Evolutionary conservation across 257 asterid species (phyloP), one percentile per base, ranked within the genome.

Genomic region (Capsicum baccatum): DNA sequence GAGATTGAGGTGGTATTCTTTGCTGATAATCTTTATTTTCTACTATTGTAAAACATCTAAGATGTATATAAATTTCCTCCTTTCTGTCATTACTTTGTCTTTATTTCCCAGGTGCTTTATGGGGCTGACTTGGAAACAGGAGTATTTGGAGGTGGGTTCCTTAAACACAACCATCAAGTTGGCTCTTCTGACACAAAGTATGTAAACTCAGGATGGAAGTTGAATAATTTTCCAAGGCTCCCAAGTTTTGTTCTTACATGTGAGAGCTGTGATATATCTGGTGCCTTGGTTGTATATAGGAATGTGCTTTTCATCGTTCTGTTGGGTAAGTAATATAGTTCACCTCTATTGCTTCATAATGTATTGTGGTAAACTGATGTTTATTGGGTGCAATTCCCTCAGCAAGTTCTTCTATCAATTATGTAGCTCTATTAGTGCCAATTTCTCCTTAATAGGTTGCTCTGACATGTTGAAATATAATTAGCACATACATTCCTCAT

Each of bases 121-220:
- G 98, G 98, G 82, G 97, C 97, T 85, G 98, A 92, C 86, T 82
- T 94, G 88, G 98, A 94, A 91, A 94, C 98, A 6, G 97, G 96
- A 81, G 90, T 84, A 74, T 92, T 92, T 91, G 97, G 97, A 84
- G 93, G 98, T 89, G 98, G 98, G 81, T 94, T 94, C 87, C 98
- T 97, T 60, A 94, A 91, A 87, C 84, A 70, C 52, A 17, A 86
- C 60, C 87, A 84, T 79, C 90, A 92, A 88, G 92, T 88, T 81
- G 83, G 79, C 71, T 89, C 92, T 21, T 85, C 87, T 86, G 94
- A 94, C 54, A 63, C 76, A 21, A 89, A 91, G 90, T 94, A 94
- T 85, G 85, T 91, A 48, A 88, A 89, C 85, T 89, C 98, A 17
- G 98, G 98, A 55, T 94, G 98, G 98, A 94, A 94, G 91, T 92